Evolutionary conservation across 2,329 filamentous ascomycete genomes (phyloP), one percentile per base, ranked within the genome.

Genomic region (Teratosphaeria destructans): DNA sequence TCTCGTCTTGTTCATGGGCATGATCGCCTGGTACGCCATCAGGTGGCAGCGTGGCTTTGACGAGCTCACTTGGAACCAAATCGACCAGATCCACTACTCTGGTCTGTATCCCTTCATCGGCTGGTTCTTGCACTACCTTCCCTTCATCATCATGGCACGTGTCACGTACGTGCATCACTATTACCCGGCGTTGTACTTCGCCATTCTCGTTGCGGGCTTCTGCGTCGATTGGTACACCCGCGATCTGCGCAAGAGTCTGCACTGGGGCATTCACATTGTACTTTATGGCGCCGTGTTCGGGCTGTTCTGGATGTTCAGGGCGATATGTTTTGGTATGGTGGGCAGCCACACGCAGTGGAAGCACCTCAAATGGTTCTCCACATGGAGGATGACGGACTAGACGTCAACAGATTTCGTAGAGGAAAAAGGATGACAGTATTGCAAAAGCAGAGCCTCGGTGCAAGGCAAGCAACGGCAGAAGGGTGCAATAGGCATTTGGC

Each of bases 141-240:
- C 94, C 0, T 99, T 97, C 76, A 84, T 96, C 69, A 85, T 94
- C 71, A 99, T 99, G 95, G 94, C 91, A 11, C 90, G 94, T 81
- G 94, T 99, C 62, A 99, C 94, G 16, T 99, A 99, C 71, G 94
- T 99, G 58, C 94, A 99, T 75, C 94, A 99, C 79, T 99, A 99
- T 81, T 99, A 97, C 75, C 94, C 94, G 11, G 94, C 94, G 10
- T 84, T 99, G 11, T 99, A 97, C 80, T 99, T 97, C 74, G 92
- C 94, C 68, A 96, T 99, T 65, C 79, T 99, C 54, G 85, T 84
- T 16, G 85, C 92, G 63, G 93, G 92, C 58, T 99, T 99, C 81
- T 82, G 91, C 66, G 77, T 89, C 59, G 91, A 97, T 74, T 97
- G 90, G 86, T 79, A 86, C 63, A 84, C 90, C 54, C 82, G 86